phyloP scores from a whole-genome alignment of 306 rosid genomes.

The Gillenia trifoliata region DNA sequence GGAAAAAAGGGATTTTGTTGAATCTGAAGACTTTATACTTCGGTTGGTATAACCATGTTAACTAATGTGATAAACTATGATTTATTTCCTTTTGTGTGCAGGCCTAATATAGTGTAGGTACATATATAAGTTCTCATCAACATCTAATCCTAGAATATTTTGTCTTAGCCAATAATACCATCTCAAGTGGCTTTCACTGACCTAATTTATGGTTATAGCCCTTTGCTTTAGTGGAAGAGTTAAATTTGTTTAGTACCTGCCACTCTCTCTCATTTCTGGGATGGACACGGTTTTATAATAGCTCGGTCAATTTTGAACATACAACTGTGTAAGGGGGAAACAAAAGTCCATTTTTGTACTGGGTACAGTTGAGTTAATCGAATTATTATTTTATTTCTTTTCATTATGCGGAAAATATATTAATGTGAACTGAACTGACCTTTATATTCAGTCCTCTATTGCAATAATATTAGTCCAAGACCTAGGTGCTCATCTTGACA shows the following conservation, averaged over 20 bases:
- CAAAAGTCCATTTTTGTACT: background rate
- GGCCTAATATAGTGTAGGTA: background rate
- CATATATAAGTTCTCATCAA: background rate
- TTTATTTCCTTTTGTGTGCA: background rate
- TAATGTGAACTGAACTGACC: background rate
- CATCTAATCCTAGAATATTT: background rate
- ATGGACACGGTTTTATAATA: background rate
- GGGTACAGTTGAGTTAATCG: background rate
- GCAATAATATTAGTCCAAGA: background rate
- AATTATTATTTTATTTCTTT: background rate
- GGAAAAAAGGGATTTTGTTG: conserved; percentile 78
- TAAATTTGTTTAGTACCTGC: background rate
- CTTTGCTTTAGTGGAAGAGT: background rate
- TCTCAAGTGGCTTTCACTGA: background rate
- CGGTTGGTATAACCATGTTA: conserved; percentile 54
- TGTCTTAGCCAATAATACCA: background rate
- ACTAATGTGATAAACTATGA: conserved; percentile 6
- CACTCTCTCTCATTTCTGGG: background rate
- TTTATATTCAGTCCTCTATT: background rate
- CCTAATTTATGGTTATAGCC: background rate
- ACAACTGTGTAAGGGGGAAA: background rate
- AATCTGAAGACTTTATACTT: conserved; percentile 89
- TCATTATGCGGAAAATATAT: background rate
- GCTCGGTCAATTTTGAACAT: background rate
- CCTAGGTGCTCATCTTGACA: background rate